Conservation (phyloP, 495 filamentous ascomycete genomes). For the Xylaria venustula region DNA sequence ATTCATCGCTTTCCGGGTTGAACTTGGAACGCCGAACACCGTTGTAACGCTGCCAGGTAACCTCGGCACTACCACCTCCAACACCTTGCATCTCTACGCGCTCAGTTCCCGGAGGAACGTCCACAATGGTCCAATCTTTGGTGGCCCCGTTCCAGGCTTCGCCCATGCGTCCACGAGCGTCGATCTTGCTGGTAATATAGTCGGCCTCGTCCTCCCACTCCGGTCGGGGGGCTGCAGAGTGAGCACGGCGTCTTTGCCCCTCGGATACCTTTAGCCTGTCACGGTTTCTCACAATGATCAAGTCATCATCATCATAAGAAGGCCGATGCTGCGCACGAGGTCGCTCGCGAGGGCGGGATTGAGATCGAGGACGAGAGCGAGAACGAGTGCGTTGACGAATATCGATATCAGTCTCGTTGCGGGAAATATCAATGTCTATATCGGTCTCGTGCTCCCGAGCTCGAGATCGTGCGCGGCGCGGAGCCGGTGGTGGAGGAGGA, state of each 20-base stretch:
- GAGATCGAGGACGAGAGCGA: conserved; percentile 29
- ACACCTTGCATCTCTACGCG: conserved; percentile 72
- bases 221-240: conserved; percentile 45
- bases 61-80: conserved; percentile 64
- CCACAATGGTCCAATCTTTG: conserved; percentile 72
- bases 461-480: conserved; percentile 27
- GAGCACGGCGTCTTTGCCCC: conserved; percentile 35
- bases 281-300: conserved; percentile 56
- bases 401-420: conserved; percentile 49
- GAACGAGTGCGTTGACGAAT: conserved; percentile 38
- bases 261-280: conserved; percentile 54
- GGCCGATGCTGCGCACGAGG: conserved; percentile 27
- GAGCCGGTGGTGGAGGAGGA: conserved; percentile 41
- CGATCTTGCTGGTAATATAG: conserved; percentile 61
- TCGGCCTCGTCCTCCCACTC: conserved; percentile 60
- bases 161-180: conserved; percentile 59
- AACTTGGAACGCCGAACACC: conserved; percentile 70
- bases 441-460: conserved; percentile 43
- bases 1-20: conserved; percentile 51
- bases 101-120: conserved; percentile 76
- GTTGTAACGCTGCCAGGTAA: conserved; percentile 75
- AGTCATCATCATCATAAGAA: conserved; percentile 37
- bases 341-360: conserved; percentile 36
- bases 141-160: conserved; percentile 68
- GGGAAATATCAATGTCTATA: conserved; percentile 53